Percentiles rank a stretch among this genome's conserved stretches.
These are phyloP conservation scores for Phycomyces nitens DNA, from an alignment of 192 early-diverging fungal species.

Conservation along the genomic window DNA sequence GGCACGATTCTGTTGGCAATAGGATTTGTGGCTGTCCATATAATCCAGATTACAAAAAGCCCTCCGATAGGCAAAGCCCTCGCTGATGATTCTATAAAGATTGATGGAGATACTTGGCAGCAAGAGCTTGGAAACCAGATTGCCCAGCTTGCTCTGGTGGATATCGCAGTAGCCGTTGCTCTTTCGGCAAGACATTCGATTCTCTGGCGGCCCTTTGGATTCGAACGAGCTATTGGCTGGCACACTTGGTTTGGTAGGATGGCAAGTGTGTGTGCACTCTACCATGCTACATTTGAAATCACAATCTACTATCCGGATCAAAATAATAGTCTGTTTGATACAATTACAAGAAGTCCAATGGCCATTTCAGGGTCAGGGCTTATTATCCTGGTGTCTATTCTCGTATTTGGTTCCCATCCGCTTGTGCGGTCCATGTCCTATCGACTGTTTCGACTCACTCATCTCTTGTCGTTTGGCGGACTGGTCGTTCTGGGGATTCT, in stretches of 20 bases:
- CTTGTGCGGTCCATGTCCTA: constrained; percentile 15
- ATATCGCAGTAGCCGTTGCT: constrained; percentile 11
- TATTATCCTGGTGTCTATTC: background rate
- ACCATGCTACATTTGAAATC: constrained; percentile 8
- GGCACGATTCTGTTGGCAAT: background rate
- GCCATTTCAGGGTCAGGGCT: background rate
- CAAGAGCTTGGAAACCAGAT: constrained; percentile 8
- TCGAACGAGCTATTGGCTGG: constrained; percentile 2
- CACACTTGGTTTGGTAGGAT: constrained; percentile 19
- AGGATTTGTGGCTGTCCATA: background rate
- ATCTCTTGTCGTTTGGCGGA: constrained; percentile 5
- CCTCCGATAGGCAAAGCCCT: background rate
- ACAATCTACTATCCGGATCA: constrained; percentile 9
- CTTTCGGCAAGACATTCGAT: constrained; percentile 18
- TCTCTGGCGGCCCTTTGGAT: background rate
- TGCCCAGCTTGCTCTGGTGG: constrained; percentile 14
- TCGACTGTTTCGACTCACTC: constrained; percentile 14
- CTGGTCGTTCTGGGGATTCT: background rate
- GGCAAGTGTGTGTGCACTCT: constrained; percentile 3
- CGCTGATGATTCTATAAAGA: background rate
- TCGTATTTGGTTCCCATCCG: constrained; percentile 16
- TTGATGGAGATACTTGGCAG: background rate
- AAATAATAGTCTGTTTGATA: background rate
- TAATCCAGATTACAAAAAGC: background rate
- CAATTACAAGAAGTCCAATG: constrained; percentile 2